A percentile compares a stretch with the other conserved stretches of the same genome.
Conservation (phyloP, 257 asterid genomes). For the Solanum sejunctum region DNA sequence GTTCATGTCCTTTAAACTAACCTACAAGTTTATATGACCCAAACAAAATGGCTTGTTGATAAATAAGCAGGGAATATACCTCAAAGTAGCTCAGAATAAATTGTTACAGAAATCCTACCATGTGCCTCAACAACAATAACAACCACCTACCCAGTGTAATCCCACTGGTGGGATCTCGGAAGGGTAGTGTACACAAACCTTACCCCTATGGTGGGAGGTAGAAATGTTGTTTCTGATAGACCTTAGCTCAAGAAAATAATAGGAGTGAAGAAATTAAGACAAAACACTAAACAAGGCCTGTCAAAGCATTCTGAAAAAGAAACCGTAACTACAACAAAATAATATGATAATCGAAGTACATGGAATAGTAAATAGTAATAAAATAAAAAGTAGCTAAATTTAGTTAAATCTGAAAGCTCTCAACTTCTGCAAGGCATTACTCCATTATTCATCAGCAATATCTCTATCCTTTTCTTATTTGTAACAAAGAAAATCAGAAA, state of each 20-base stretch:
- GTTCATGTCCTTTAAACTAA: neutral
- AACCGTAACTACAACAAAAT: neutral
- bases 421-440: neutral
- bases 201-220: neutral
- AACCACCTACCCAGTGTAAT: neutral
- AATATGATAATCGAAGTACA: neutral
- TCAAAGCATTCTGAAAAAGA: neutral
- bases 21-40: neutral
- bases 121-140: neutral
- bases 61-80: neutral
- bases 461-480: neutral
- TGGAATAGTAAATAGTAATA: neutral
- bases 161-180: neutral
- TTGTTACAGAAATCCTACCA: neutral
- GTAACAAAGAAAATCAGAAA: neutral
- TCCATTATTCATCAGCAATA: neutral
- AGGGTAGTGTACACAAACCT: neutral
- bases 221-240: neutral
- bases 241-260: neutral
- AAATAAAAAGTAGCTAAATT: neutral
- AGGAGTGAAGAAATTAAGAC: neutral
- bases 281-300: neutral
- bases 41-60: neutral
- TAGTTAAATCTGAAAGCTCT: neutral
- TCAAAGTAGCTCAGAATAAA: neutral